Conservation (phyloP, 192 early-diverging fungal genomes). For the Coemansia asiatica region DNA sequence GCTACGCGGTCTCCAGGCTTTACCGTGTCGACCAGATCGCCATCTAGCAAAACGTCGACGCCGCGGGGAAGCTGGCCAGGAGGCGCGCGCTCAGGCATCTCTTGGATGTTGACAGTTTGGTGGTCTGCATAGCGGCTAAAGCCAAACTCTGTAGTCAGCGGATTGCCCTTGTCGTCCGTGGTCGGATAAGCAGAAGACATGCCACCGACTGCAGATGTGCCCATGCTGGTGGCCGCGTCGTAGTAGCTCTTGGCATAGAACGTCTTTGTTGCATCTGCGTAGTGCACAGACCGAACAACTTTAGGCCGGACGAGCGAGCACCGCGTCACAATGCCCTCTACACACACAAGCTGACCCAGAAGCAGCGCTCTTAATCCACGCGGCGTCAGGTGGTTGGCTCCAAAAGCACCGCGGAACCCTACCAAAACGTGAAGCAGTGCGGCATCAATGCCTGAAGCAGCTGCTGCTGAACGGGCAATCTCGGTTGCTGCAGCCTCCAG, state of each 20-base stretch:
- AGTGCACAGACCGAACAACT: constrained; percentile 88
- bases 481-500: constrained; percentile 64
- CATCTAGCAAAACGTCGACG: constrained; percentile 91
- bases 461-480: constrained; percentile 12
- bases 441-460: constrained; percentile 18
- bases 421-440: constrained; percentile 57
- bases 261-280: constrained; percentile 77
- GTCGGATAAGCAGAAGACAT: constrained; percentile 74
- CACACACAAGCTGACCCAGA: constrained; percentile 84
- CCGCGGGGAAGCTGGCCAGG: constrained; percentile 91
- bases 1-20: constrained; percentile 97
- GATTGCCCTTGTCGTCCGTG: constrained; percentile 90
- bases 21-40: constrained; percentile 91
- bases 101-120: constrained; percentile 92
- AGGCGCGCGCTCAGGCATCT: constrained; percentile 98
- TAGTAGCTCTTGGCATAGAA: constrained; percentile 84
- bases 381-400: constrained; percentile 83
- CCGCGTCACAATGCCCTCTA: constrained; percentile 97
- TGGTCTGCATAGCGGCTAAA: constrained; percentile 85
- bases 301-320: constrained; percentile 97
- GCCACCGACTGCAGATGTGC: constrained; percentile 20
- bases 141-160: constrained; percentile 91
- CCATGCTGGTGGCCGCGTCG: constrained; percentile 80
- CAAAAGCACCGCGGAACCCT: constrained; percentile 91
- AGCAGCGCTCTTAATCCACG: constrained; percentile 76